Conservation (phyloP, 257 asterid genomes). For the Rhazya stricta region DNA sequence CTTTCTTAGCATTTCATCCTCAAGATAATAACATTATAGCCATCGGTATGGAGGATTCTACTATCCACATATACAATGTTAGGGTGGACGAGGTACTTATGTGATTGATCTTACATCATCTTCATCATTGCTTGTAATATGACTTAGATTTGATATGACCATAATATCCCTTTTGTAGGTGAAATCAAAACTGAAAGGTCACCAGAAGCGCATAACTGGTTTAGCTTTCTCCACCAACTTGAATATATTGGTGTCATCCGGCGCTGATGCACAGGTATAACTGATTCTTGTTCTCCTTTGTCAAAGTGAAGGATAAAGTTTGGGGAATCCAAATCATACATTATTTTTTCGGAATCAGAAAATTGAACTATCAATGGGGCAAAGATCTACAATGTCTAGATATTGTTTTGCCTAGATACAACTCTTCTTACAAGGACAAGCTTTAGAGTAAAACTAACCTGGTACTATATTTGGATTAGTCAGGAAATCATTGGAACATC, state of each 20-base stretch:
- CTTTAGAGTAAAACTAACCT: background rate
- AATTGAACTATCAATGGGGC: background rate
- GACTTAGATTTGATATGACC: constrained; percentile 12
- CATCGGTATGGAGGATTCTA: constrained; percentile 97
- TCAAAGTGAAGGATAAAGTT: background rate
- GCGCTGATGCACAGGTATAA: constrained; percentile 92
- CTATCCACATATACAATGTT: constrained; percentile 91
- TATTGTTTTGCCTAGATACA: background rate
- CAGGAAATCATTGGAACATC: no score
- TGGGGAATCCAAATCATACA: background rate
- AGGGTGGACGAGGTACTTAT: constrained; percentile 80
- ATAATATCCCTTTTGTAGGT: constrained; percentile 39
- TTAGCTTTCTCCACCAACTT: constrained; percentile 83
- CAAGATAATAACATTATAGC: constrained; percentile 94
- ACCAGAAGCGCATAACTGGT: constrained; percentile 88
- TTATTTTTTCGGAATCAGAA: background rate
- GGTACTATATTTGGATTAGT: no score
- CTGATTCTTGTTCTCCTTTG: constrained; percentile 8
- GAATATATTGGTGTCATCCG: constrained; percentile 83
- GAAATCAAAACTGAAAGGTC: constrained; percentile 76
- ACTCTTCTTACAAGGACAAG: background rate
- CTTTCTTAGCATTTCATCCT: constrained; percentile 92
- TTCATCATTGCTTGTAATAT: background rate
- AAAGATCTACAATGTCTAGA: background rate
- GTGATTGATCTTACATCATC: background rate